Evolutionary conservation across 345 rosid species (phyloP).

Genomic region (Citrus glauca): DNA sequence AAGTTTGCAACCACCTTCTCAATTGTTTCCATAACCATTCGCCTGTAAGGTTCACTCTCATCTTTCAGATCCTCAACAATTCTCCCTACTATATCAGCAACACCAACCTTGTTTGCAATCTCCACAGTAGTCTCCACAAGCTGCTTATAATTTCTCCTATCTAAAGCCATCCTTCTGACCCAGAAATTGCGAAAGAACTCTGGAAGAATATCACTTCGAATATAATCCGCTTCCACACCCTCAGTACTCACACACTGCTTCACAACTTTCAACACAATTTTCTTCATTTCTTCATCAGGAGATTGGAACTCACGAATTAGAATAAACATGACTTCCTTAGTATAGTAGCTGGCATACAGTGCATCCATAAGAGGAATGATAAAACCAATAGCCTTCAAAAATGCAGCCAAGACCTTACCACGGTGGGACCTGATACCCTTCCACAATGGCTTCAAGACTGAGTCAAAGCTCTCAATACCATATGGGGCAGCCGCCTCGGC

Average conservation of each 20-base stretch:
- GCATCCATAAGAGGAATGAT: conserved; percentile 99
- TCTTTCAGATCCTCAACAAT: conserved; percentile 94
- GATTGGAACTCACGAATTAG: conserved; percentile 99
- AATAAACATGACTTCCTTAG: conserved; percentile 93
- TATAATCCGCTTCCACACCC: conserved; percentile 93
- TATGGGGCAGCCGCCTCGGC: conserved; percentile 99
- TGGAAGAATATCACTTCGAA: conserved; percentile 83
- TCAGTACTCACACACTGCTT: conserved; percentile 99
- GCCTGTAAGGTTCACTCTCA: conserved; percentile 87
- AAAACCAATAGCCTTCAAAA: conserved; percentile 98
- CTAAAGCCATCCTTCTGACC: conserved; percentile 98
- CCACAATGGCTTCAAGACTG: conserved; percentile 97
- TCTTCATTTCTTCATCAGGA: conserved; percentile 99
- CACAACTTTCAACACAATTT: conserved; percentile 94
- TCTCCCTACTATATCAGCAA: conserved; percentile 85
- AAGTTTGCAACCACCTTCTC: conserved; percentile 94
- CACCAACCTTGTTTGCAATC: conserved; percentile 97
- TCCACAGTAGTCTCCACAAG: conserved; percentile 97
- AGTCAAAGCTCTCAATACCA: conserved; percentile 97
- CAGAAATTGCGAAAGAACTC: conserved; percentile 91
- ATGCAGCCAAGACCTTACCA: conserved; percentile 98
- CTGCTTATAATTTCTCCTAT: conserved; percentile 88
- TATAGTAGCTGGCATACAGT: conserved; percentile 86
- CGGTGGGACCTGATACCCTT: conserved; percentile 98
- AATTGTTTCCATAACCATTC: conserved; percentile 99